A percentile compares a stretch with the other conserved stretches of the same genome.
phyloP scores from a whole-genome alignment of 306 rosid species.

The Hippophae tibetana region DNA sequence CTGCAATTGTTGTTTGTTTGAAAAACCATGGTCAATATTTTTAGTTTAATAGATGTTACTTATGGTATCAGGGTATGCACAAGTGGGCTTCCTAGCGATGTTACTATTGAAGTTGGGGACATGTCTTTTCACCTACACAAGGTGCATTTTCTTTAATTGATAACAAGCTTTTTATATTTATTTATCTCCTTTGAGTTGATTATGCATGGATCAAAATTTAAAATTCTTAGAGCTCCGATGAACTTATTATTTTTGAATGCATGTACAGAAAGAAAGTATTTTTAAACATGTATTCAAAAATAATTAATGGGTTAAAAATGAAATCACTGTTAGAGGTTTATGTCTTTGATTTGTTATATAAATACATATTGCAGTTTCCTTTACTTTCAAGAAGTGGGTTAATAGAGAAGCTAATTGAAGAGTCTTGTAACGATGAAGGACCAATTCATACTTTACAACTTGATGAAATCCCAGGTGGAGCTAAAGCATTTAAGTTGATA shows the following conservation, averaged over 20 bases:
- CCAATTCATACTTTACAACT: slow-evolving; percentile 48
- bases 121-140: slow-evolving; percentile 98
- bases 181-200: no score
- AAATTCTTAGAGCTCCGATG: no score
- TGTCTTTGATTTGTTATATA: slow-evolving; percentile 13
- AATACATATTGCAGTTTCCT: slow-evolving; percentile 70
- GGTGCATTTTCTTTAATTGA: slow-evolving; percentile 28
- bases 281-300: no score
- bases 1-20: no score
- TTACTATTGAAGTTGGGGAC: slow-evolving; percentile 82
- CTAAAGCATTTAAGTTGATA: slow-evolving; percentile 81
- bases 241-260: no score
- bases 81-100: slow-evolving; percentile 90
- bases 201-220: no score
- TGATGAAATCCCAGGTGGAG: slow-evolving; percentile 79
- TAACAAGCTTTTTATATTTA: no score
- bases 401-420: slow-evolving; percentile 70
- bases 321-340: not conserved
- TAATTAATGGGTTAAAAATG: no score
- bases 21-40: no score
- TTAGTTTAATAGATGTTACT: no score
- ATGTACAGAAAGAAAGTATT: no score
- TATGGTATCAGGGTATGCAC: slow-evolving; percentile 69
- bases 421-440: slow-evolving; percentile 55
- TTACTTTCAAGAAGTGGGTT: slow-evolving; percentile 96